phyloP scores from a whole-genome alignment of 352 stramenopile species.

The Phytophthora fragariae region DNA sequence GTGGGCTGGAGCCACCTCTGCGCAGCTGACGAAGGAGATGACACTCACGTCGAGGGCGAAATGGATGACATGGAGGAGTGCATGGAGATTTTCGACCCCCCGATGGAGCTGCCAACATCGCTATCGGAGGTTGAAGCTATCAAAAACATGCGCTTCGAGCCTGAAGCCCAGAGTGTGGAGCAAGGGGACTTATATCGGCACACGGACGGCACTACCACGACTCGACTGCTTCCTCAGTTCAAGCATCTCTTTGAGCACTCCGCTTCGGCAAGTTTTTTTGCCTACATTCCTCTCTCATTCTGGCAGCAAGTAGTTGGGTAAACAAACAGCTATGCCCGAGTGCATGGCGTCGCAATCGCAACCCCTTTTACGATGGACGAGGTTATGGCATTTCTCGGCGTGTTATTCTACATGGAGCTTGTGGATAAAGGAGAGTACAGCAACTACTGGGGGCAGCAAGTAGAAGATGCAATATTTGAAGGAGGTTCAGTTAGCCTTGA shows the following conservation, averaged over 20 bases:
- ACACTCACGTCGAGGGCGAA: neutral
- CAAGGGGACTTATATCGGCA: neutral
- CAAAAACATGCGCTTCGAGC: too few relatives aligned
- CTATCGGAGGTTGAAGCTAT: neutral
- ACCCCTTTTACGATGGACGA: too few relatives aligned
- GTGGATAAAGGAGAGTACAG: too few relatives aligned
- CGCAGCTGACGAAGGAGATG: neutral
- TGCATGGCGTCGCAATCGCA: constrained; percentile 3
- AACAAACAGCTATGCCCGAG: constrained; percentile 26
- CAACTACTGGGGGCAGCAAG: neutral
- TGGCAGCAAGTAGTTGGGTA: constrained; percentile 38
- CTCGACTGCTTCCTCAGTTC: neutral
- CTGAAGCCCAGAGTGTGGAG: too few relatives aligned
- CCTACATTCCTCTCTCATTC: constrained; percentile 33
- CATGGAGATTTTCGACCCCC: neutral
- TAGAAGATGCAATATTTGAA: constrained; percentile 22
- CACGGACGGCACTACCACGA: constrained; percentile 2
- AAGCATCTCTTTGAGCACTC: constrained; percentile 36
- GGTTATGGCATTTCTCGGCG: too few relatives aligned
- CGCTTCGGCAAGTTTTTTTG: constrained; percentile 37
- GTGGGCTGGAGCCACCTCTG: constrained; percentile 4
- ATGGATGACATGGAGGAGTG: constrained; percentile 18
- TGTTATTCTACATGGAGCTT: too few relatives aligned
- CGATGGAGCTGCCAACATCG: neutral
- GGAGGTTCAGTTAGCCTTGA: constrained; percentile 8